These are phyloP conservation scores for Grosmannia penicillata DNA, from an alignment of 2,329 filamentous ascomycete genomes.

Conservation along the genomic window DNA sequence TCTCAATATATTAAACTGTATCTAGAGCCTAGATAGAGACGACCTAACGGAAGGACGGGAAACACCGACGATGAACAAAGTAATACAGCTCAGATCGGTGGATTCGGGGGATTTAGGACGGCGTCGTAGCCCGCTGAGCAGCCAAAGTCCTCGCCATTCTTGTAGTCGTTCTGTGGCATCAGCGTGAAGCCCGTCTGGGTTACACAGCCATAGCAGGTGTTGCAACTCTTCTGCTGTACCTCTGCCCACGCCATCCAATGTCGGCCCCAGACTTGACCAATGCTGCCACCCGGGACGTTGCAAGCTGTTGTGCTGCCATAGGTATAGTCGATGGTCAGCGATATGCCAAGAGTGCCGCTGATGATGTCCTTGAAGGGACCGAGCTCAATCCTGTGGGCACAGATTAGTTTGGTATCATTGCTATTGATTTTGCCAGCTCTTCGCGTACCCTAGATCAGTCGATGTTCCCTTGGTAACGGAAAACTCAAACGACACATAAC, in stretches of 20 bases:
- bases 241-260: not conserved
- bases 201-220: not conserved
- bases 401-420: not conserved
- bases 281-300: not conserved
- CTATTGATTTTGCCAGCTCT: too few relatives aligned
- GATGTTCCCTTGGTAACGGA: not conserved
- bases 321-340: not conserved
- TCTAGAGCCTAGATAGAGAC: too few relatives aligned
- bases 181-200: not conserved
- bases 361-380: not conserved
- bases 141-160: conserved; percentile 1
- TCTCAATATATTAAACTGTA: too few relatives aligned
- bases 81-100: not conserved
- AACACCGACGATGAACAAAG: too few relatives aligned
- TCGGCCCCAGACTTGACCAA: not conserved
- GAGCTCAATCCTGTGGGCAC: not conserved
- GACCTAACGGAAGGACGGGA: too few relatives aligned
- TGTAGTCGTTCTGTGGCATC: not conserved
- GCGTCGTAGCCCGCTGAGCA: not conserved
- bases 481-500: not conserved
- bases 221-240: not conserved
- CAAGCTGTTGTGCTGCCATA: not conserved
- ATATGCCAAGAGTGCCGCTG: not conserved
- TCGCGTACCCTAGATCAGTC: not conserved
- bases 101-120: not conserved